Evolutionary conservation across 306 rosid genomes (phyloP), one percentile per base, ranked within the genome.

Genomic region (Fagus crenata): DNA sequence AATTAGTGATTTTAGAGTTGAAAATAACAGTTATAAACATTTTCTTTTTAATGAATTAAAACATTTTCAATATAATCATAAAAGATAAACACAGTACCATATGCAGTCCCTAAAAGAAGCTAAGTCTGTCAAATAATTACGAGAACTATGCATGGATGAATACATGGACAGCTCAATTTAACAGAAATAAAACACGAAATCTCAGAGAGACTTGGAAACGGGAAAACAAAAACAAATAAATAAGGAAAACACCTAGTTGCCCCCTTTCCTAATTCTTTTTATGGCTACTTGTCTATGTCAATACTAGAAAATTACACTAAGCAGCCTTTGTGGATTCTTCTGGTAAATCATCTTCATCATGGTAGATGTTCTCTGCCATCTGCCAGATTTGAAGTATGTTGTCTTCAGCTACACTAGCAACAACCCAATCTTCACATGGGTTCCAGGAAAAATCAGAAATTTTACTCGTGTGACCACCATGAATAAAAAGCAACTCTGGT

Each of bases 291-390:
- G 41, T 73, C 78, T 72, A 67, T 36, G 63, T 51, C 53, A 63
- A 36, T 36, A 53, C 49, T 58, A 14, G 43, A 53, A 60, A 77
- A 80, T 67, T 76, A 76, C 86, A 82, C 86, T 85, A 92, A 9
- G 95, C 64, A 53, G 86, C 85, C 83, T 87, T 88, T 0, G 92
- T 79, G 17, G 97, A 77, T 75, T 96, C 98, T 80, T 96, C 97
- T 3, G 94, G 98, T 64, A 96, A 84, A 86, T 96, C 98, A 40
- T 96, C 99, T 81, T 93, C 99, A 37, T 93, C 99, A 72, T 92
- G 98, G 93, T 92, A 96, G 85, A 96, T 93, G 89, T 96, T 96
- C 80, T 96, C 99, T 1, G 99, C 97, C 99, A 92, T 96, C 90
- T 96, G 99, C 99, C 99, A 96, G 84, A 96, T 91, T 79, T 96